A percentile compares a stretch with the other conserved stretches of the same genome.
Evolutionary conservation across 139 green algal species (phyloP).

Genomic region (Auxenochlorella pyrenoidosa): DNA sequence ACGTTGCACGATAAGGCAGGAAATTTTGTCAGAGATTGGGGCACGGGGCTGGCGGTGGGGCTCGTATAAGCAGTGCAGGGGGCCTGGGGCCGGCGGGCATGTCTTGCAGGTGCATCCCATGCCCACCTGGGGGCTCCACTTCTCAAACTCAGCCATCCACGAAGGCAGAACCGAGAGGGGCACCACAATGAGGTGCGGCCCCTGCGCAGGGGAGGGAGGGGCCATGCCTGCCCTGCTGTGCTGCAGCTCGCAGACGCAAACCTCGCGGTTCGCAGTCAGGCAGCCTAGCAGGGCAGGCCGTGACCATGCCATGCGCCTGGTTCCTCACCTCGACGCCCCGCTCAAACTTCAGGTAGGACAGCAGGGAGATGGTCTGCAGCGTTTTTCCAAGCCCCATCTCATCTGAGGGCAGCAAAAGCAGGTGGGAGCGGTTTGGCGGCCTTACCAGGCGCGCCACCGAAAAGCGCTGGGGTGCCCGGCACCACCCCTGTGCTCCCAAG

Average conservation of each 20-base stretch:
- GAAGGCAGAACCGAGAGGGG: constrained; percentile 53
- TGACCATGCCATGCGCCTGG: too few relatives aligned
- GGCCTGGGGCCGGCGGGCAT: too few relatives aligned
- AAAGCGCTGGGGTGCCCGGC: too few relatives aligned
- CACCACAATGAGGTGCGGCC: constrained; percentile 58
- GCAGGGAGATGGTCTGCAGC: constrained; percentile 66
- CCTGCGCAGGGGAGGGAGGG: constrained; percentile 5
- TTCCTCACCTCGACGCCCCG: constrained; percentile 15
- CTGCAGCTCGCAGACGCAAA: too few relatives aligned
- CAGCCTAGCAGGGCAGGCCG: background rate
- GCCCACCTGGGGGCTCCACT: constrained; percentile 59
- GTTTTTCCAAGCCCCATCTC: constrained; percentile 70
- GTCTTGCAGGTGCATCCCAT: background rate
- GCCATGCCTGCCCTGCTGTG: background rate
- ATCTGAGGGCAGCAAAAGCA: constrained; percentile 55
- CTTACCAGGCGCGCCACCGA: too few relatives aligned
- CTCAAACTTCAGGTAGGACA: constrained; percentile 51
- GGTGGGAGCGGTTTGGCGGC: too few relatives aligned
- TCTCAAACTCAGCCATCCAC: constrained; percentile 46
- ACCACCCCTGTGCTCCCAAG: too few relatives aligned
- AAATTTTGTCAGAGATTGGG: too few relatives aligned
- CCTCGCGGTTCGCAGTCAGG: background rate
- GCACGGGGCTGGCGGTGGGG: too few relatives aligned
- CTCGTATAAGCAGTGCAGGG: too few relatives aligned
- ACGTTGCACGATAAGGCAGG: background rate